Conservation (phyloP, 1,284 basidiomycete species). For the Cryptococcus sp. region DNA sequence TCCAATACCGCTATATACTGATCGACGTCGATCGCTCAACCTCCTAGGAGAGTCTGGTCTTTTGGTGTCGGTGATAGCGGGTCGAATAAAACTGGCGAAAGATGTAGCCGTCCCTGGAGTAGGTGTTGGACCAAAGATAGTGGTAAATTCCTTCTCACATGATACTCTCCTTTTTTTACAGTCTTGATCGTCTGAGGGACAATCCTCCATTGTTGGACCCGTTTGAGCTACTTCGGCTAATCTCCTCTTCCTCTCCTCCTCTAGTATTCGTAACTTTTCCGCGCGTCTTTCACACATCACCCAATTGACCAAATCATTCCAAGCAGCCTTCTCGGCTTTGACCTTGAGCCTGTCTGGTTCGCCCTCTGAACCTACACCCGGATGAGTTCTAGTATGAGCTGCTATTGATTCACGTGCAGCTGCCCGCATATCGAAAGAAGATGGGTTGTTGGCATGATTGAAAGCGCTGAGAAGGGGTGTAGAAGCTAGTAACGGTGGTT, state of each 20-base stretch:
- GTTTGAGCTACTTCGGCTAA: constrained; percentile 22
- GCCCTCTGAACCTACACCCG: constrained; percentile 23
- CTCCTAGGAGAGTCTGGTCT: constrained; percentile 36
- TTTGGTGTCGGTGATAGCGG: constrained; percentile 26
- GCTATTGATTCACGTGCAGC: constrained; percentile 27
- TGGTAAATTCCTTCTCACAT: not conserved
- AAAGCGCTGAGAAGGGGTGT: constrained; percentile 31
- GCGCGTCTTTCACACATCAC: constrained; percentile 41
- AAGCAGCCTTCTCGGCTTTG: constrained; percentile 34
- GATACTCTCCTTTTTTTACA: constrained; percentile 3
- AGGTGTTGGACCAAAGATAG: constrained; percentile 5
- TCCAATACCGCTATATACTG: constrained; percentile 20
- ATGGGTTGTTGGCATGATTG: constrained; percentile 35
- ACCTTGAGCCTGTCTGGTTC: constrained; percentile 10
- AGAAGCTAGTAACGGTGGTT: constrained; percentile 35
- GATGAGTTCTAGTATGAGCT: constrained; percentile 34
- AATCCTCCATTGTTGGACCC: not conserved
- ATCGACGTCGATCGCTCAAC: constrained; percentile 24
- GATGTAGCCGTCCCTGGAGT: constrained; percentile 4
- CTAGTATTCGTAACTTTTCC: constrained; percentile 35
- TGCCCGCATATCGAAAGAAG: constrained; percentile 32
- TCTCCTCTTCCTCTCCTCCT: constrained; percentile 34
- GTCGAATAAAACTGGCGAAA: constrained; percentile 30
- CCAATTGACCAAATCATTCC: constrained; percentile 43
- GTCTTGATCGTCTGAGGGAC: not conserved